Evolutionary conservation across 108 stramenopile species (phyloP), one percentile per base, ranked within the genome.

Genomic region (Ochromonas danica): DNA sequence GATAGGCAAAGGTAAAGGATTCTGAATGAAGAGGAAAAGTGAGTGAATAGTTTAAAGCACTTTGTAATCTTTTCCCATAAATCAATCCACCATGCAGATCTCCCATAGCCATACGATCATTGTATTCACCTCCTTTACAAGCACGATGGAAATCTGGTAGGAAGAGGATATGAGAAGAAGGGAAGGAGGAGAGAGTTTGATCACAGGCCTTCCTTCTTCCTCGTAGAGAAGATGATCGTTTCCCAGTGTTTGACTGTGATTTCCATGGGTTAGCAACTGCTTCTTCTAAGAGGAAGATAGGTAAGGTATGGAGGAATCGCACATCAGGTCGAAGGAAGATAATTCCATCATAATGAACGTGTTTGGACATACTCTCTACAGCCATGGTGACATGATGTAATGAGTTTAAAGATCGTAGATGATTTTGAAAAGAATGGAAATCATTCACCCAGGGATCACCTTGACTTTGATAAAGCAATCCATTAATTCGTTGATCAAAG

Each of bases 61-160:
- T 36, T 25, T 67, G 14, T 35, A 67, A 67, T 36, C 35, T 22
- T 10, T 22, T 67, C 25, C 30, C 63, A 36, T 67, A 67, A 36
- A 67, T 67, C 17, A 67, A 31, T 6, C 14, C 17, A 6, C 14
- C 17, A 67, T 28, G 3, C 25, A 67, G 14, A 35, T 67, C 25
- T 31, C 63, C 63, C 63, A 67, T 35, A 6, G 63, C 63, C 63
- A 67, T 67, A 22, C 63, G 17, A 67, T 67, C 63, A 67, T 67
- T 67, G 31, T 35, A 67, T 67, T 67, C 63, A 67, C 25, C 25
- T 28, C 63, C 63, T 36, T 36, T 35, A 67, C 63, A 67, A 10
- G 63, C 3, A 28, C 63, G 63, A 67, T 67, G 63, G 63, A 67
- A 67, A 67, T 67, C 31, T 28, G 63, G 63, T 67, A 67, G 25